Evolutionary conservation across 805 yeast species (phyloP).

Genomic region (Teunomyces aglyptinius): DNA sequence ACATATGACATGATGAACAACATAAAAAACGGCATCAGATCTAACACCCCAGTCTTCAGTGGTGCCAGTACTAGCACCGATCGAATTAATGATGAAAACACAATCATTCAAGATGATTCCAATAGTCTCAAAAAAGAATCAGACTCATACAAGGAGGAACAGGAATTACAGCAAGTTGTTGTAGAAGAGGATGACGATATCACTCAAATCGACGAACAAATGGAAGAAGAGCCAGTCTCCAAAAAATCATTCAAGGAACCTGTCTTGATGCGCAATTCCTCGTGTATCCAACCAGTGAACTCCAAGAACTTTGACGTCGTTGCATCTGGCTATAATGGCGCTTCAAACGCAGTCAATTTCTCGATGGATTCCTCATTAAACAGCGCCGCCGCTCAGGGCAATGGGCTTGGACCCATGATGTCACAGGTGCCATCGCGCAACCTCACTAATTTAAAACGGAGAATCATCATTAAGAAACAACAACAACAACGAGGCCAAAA

Average conservation of each 20-base stretch:
- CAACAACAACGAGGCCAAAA: slow-evolving; percentile 19
- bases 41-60: slow-evolving; percentile 14
- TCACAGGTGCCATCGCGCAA: slow-evolving; percentile 56
- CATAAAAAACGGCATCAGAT: slow-evolving; percentile 19
- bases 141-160: slow-evolving; percentile 11
- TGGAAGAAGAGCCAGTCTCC: slow-evolving; percentile 23
- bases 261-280: slow-evolving; percentile 33
- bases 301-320: slow-evolving; percentile 44
- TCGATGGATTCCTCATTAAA: slow-evolving; percentile 41
- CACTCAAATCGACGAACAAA: slow-evolving; percentile 8
- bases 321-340: slow-evolving; percentile 45
- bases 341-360: slow-evolving; percentile 40
- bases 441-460: slow-evolving; percentile 46
- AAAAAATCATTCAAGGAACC: slow-evolving; percentile 26
- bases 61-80: slow-evolving; percentile 31
- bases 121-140: slow-evolving; percentile 8
- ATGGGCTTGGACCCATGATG: slow-evolving; percentile 61
- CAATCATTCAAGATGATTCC: slow-evolving; percentile 13
- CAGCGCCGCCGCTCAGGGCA: slow-evolving; percentile 34
- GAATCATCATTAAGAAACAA: slow-evolving; percentile 43
- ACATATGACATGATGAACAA: slow-evolving; percentile 32
- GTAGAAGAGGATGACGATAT: slow-evolving; percentile 8
- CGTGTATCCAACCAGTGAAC: slow-evolving; percentile 38
- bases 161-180: slow-evolving; percentile 9
- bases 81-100: slow-evolving; percentile 16